Base-by-base conservation (phyloP, 2,329 filamentous ascomycete genomes). In the Calonectria honghensis region DNA sequence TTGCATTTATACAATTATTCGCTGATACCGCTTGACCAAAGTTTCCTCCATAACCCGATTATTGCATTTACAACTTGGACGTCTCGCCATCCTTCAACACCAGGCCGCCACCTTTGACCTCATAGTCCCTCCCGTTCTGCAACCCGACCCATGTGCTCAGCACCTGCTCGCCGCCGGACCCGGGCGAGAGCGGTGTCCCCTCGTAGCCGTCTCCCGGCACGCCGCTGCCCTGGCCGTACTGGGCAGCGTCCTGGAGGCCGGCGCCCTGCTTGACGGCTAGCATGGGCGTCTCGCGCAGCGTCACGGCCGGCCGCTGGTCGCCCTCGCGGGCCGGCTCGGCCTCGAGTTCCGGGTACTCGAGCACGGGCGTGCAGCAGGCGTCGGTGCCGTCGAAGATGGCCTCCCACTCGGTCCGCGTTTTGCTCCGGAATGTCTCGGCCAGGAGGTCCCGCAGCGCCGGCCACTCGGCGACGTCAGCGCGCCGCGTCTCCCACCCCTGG, bases 331-430 rank as follows among this genome's bases (percentile, higher is more conserved):
- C 75, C 11, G 82, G 66, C 45, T 86, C 82, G 3, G 74, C 79
- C 79, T 95, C 91, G 54, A 98, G 87, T 85, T 98, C 96, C 0
- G 79, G 81, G 77, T 95, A 94, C 41, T 92, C 93, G 52, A 98
- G 87, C 1, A 98, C 94, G 0, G 96, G 96, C n/a, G 95, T 95
- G 76, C 94, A 95, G 84, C 96, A 98, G 1, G 96, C 96, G 85
- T 98, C 96, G 0, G 94, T 97, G 14, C 94, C 95, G 83, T 98
- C 95, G 83, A 98, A 98, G 7, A 98, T 87, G 4, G 75, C 83
- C 85, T 98, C 96, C 96, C 96, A 98, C 83, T 98, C 93, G 0
- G 85, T 82, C 41, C 96, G 89, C 6, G 93, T 94, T 86, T 92
- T 95, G 57, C 87, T 84, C 83, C 89, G 91, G 84, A 98, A 98